Evolutionary conservation across 2,329 filamentous ascomycete genomes (phyloP).

Genomic region (Colletotrichum coccodes): DNA sequence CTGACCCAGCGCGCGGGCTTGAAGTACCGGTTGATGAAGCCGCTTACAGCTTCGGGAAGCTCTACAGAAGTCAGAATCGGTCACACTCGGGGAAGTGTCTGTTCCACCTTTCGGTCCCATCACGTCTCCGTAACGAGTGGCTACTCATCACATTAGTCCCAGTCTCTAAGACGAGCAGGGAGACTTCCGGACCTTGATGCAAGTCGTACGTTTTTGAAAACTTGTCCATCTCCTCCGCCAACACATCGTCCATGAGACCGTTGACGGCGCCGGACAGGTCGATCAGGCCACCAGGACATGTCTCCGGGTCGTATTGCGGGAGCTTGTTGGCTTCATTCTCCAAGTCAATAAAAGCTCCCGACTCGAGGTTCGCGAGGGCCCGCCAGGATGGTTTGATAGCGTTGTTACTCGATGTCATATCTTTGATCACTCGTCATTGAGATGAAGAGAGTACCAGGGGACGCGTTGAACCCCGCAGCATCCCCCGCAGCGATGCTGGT

Average conservation of each 20-base stretch:
- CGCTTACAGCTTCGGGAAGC: neutral
- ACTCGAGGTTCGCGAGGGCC: conserved; percentile 9
- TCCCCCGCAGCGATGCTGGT: neutral
- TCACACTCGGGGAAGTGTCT: neutral
- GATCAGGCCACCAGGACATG: conserved; percentile 13
- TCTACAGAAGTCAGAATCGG: neutral
- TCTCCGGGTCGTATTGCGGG: neutral
- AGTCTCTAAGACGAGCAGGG: neutral
- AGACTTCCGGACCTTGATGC: neutral
- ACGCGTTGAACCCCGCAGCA: neutral
- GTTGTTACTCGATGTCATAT: neutral
- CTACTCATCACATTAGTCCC: neutral
- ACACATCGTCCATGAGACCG: conserved; percentile 3
- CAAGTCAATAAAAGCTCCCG: neutral
- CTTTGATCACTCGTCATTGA: neutral
- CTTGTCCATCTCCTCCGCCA: neutral
- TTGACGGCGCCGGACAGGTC: conserved; percentile 17
- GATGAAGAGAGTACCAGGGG: neutral
- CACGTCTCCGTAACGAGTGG: neutral
- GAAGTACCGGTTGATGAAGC: conserved; percentile 8
- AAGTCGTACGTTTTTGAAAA: neutral
- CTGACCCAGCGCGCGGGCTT: neutral
- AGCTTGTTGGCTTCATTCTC: conserved; percentile 10
- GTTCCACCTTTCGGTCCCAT: conserved; percentile 3
- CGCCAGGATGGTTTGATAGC: conserved; percentile 2